Percentiles rank a stretch among this genome's conserved stretches.
Evolutionary conservation across 306 rosid genomes (phyloP).

Genomic region (Arachis hypogaea): DNA sequence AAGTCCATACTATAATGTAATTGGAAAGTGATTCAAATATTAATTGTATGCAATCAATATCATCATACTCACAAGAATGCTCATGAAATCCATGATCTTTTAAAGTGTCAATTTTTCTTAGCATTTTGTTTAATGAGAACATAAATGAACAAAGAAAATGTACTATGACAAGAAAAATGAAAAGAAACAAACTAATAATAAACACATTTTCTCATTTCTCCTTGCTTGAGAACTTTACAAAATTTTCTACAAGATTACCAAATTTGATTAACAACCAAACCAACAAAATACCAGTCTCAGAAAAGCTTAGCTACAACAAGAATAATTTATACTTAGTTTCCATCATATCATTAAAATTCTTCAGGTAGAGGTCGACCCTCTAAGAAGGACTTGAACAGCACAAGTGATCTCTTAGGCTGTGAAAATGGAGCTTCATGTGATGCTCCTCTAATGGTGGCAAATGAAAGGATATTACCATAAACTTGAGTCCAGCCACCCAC

Average conservation of each 20-base stretch:
- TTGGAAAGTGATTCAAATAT: too few relatives aligned
- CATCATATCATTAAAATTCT: constrained; percentile 49
- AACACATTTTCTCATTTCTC: constrained; percentile 19
- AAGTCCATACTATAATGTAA: too few relatives aligned
- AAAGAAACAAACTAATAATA: neutral
- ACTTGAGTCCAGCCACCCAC: constrained; percentile 99
- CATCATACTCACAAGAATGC: too few relatives aligned
- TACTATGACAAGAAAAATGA: neutral
- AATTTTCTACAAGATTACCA: constrained; percentile 29
- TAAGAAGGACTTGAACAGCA: constrained; percentile 79
- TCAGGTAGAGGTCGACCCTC: constrained; percentile 70
- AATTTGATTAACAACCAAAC: constrained; percentile 21
- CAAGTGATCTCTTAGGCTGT: constrained; percentile 91
- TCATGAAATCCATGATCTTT: too few relatives aligned
- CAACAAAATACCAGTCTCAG: constrained; percentile 14
- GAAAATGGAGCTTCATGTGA: constrained; percentile 99
- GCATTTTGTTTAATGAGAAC: neutral
- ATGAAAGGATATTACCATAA: constrained; percentile 82
- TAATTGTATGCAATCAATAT: too few relatives aligned
- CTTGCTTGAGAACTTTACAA: constrained; percentile 33
- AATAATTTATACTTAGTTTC: constrained; percentile 22
- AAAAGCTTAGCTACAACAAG: constrained; percentile 28
- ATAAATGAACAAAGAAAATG: neutral
- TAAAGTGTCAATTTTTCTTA: neutral
- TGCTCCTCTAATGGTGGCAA: constrained; percentile 95